Evolutionary conservation across 176 grass and related monocot genomes (phyloP).

Genomic region (Cenchrus americanus): DNA sequence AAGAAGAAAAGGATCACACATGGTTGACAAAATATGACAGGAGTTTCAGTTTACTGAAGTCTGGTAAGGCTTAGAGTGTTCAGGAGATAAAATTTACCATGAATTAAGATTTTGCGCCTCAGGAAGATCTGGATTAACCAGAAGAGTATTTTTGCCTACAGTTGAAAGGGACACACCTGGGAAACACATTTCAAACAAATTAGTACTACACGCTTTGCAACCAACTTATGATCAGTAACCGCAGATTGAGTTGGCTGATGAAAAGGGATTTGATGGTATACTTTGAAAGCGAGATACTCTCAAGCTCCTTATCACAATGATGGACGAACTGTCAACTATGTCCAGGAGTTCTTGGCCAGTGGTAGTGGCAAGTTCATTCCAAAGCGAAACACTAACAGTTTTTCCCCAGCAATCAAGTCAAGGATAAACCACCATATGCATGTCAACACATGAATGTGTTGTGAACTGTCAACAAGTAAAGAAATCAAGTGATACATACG

Average conservation of each 20-base stretch:
- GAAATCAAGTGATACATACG: too few relatives aligned
- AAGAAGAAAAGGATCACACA: conserved; percentile 91
- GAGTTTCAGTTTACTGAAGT: not conserved
- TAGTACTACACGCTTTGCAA: not conserved
- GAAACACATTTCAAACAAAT: not conserved
- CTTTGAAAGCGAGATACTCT: too few relatives aligned
- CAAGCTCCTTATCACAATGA: conserved; percentile 76
- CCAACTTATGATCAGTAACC: not conserved
- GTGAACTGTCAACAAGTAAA: too few relatives aligned
- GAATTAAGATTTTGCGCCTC: conserved; percentile 65
- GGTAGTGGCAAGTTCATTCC: conserved; percentile 91
- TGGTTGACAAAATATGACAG: conserved; percentile 40
- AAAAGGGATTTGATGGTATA: not conserved
- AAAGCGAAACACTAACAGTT: conserved; percentile 83
- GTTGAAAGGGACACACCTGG: conserved; percentile 87
- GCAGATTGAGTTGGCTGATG: not conserved
- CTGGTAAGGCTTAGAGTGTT: not conserved
- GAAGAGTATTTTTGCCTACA: conserved; percentile 70
- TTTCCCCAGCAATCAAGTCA: conserved; percentile 63
- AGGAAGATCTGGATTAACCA: conserved; percentile 71
- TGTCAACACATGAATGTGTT: too few relatives aligned
- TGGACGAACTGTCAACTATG: conserved; percentile 69
- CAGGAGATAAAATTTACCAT: conserved; percentile 52
- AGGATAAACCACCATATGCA: not conserved
- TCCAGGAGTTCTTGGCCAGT: conserved; percentile 88